phyloP scores from a whole-genome alignment of 1,284 basidiomycete genomes.

The Exobasidium cylindrosporum region DNA sequence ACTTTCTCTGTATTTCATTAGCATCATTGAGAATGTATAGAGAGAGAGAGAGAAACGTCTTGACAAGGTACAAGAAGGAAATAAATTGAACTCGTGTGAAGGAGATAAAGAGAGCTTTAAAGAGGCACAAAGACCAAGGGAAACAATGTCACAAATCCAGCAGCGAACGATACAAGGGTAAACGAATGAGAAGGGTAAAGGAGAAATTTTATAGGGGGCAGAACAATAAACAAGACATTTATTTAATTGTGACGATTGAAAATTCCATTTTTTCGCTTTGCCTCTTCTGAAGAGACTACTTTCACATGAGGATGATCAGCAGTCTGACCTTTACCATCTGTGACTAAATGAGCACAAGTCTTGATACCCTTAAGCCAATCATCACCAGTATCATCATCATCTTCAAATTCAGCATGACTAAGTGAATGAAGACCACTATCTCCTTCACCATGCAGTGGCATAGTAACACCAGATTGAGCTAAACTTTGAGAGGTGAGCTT shows the following conservation, averaged over 20 bases:
- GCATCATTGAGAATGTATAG: too few relatives aligned
- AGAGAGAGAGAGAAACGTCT: too few relatives aligned
- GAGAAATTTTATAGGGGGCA: too few relatives aligned
- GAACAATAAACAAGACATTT: background rate
- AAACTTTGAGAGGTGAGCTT: background rate
- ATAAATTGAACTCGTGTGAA: too few relatives aligned
- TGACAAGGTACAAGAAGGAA: too few relatives aligned
- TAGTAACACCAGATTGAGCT: background rate
- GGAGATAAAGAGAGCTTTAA: too few relatives aligned
- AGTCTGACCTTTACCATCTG: conserved; percentile 33
- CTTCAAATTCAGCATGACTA: conserved; percentile 41
- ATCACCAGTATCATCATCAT: conserved; percentile 56
- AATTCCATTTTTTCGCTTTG: conserved; percentile 42
- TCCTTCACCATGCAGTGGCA: background rate
- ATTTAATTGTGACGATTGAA: conserved; percentile 30
- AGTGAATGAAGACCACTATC: conserved; percentile 7
- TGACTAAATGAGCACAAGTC: conserved; percentile 46
- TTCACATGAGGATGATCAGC: conserved; percentile 51
- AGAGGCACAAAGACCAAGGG: too few relatives aligned
- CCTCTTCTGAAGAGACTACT: conserved; percentile 34
- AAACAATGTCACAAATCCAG: too few relatives aligned
- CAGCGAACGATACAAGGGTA: too few relatives aligned
- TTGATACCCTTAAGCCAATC: conserved; percentile 56
- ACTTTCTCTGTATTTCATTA: too few relatives aligned
- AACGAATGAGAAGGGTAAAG: too few relatives aligned